Base-by-base conservation (phyloP, 2,329 filamentous ascomycete species). In the Xylogone sp. region DNA sequence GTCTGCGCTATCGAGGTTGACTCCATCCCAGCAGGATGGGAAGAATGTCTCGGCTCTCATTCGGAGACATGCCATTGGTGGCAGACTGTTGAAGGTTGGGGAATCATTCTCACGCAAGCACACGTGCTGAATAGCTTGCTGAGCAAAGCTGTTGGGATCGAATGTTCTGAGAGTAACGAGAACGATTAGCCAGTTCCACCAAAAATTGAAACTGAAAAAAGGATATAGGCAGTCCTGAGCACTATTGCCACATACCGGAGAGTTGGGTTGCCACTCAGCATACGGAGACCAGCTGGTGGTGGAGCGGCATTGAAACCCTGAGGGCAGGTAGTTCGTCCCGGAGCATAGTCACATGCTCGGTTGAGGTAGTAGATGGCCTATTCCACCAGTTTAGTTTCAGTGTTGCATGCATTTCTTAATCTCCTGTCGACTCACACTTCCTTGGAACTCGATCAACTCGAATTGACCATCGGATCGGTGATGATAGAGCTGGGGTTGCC, bases 21-120 rank as follows among this genome's bases (percentile, higher is more conserved):
- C 27, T 7, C 57, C 57, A 39, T 60, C 55, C 57, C 57, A 60
- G 48, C 57, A 60, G 10, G 57, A 59, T 1, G 56, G 57, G 42
- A 60, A 60, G 18, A 79, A 78, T 24, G 85, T 67, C 63, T 86
- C 81, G 31, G 81, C 66, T 53, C 79, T 77, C 52, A 83, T 63
- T 56, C 83, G 79, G 34, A 16, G 12, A 16, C 34, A 39, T 6
- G 34, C 34, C 34, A 18, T 16, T 16, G 34, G 10, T 39, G 34
- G 34, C 8, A 39, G 34, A 18, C 34, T 39, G 34, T 39, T 39
- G 34, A 16, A 39, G 34, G 8, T 39, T 39, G 34, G 34, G 5
- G 34, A 39, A 39, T 39, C 34, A 16, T 13, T 39, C 12, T 39
- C 34, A 16, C 34, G 34, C 13, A 39, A 16, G n/a, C 34, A 39